Percentiles rank a stretch among this genome's conserved stretches.
phyloP scores from a whole-genome alignment of 139 green algal genomes.

The Coccomyxa sp. region DNA sequence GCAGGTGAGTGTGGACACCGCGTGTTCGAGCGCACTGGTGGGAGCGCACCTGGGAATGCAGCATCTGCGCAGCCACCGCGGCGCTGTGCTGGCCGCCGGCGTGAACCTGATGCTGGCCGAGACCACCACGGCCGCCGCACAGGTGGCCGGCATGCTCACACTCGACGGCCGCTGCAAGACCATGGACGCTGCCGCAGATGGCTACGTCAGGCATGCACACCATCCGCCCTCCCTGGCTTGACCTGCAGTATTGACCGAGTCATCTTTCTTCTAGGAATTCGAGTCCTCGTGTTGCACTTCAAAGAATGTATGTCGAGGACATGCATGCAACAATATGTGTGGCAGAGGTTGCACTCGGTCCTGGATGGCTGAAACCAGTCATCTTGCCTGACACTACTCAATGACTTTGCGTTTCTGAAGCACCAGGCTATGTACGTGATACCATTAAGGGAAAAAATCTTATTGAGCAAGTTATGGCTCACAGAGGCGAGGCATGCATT shows the following conservation, averaged over 20 bases:
- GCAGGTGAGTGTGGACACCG: slow-evolving; percentile 45
- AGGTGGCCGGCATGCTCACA: slow-evolving; percentile 55
- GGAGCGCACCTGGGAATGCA: slow-evolving; percentile 18
- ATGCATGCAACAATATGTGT: not conserved
- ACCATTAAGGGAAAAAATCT: too few relatives aligned
- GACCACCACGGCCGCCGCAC: slow-evolving; percentile 32
- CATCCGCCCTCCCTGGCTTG: not conserved
- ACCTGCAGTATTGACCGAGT: not conserved
- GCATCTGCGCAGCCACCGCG: slow-evolving; percentile 12
- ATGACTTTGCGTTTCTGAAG: not conserved
- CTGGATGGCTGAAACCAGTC: not conserved
- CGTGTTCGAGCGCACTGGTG: slow-evolving; percentile 61
- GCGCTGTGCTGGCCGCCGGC: slow-evolving; percentile 36
- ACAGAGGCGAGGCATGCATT: slow-evolving; percentile 51
- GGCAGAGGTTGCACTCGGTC: too few relatives aligned
- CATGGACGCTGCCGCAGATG: slow-evolving; percentile 66
- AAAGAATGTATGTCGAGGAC: not conserved
- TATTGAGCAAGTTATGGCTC: not conserved
- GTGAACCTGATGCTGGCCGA: slow-evolving; percentile 45
- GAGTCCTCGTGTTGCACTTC: not conserved
- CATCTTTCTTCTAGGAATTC: not conserved
- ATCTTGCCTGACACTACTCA: not conserved
- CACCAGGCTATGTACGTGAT: not conserved
- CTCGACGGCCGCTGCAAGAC: slow-evolving; percentile 61
- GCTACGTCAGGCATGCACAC: slow-evolving; percentile 61